Base-by-base conservation (phyloP, 2,329 filamentous ascomycete species). In the Lachnellula subtilissima region DNA sequence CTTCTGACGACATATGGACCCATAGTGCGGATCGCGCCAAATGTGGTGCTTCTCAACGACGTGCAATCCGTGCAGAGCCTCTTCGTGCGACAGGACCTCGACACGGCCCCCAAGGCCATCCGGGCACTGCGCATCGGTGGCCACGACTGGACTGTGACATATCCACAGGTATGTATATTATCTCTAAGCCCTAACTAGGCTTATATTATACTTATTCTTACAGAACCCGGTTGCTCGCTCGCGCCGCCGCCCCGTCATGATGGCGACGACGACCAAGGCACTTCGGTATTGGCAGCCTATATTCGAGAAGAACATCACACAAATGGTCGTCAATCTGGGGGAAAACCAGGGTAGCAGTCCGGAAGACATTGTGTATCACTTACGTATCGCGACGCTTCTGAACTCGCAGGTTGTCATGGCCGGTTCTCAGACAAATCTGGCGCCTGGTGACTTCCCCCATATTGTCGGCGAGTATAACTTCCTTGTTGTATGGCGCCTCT, bases 141-240 rank as follows among this genome's bases (percentile, higher is more conserved):
- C 45, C 56, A 58, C 22, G 56, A 58, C 45, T 58, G 56, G 56
- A 58, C 56, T 6, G 56, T 58, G 22, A 58, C 56, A 3, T 55
- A 55, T 37, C 56, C 56, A 14, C 19, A 19, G 19, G 19, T 19
- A 19, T 19, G 19, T 19, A 19, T 19, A 19, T 19, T 19, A 19
- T 19, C 19, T 19, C 19, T 19, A 19, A 19, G 19, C 19, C 19
- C 19, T 2, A 19, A 19, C 19, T 2, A 19, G 19, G 19, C 19
- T 19, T 19, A 19, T 19, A 19, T 19, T 19, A 19, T 19, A 19
- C 19, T 19, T 19, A 19, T 19, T 19, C 19, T 19, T 19, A 19
- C 39, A 58, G 40, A 48, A 55, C n/a, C 19, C 28, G 11, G 23
- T 48, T n/a, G 56, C 56, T 46, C 48, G 56, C n/a, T n/a, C 36